Base-by-base conservation (phyloP, 768 basidiomycete genomes). In the Phlebiopsis gigantea region DNA sequence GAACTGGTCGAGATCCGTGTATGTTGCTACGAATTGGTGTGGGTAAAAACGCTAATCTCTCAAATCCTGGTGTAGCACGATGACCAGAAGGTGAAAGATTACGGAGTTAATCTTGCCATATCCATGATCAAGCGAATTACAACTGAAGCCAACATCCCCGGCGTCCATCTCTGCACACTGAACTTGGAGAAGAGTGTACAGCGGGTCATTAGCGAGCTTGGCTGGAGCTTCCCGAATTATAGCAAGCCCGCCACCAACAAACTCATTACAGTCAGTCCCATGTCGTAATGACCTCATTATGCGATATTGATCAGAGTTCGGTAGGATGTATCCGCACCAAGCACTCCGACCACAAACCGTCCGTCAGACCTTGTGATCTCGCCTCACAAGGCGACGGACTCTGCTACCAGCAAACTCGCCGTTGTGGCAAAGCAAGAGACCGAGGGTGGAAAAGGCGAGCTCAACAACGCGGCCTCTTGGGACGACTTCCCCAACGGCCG, bases 401-500 rank as follows among this genome's bases (percentile, higher is more conserved):
- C 79, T 5, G 91, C 89, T 0, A 79, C 81, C 22, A 73, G 78
- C 52, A 75, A 78, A 50, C 67, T 93, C 43, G 71, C 79, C 39
- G 71, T 72, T 7, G 72, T 79, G 17, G 75, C 81, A 10, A 57
- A 71, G 8, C 71, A 74, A 2, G 80, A 85, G 8, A 69, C 66
- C 0, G 87, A 88, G 59, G 80, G 75, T 4, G 85, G 87, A 25
- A 79, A 81, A 44, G 89, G 88, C 5, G 90, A 91, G 60, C 73
- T 87, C 6, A 90, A 87, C 64, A 81, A 87, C 61, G 88, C 88
- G 0, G 79, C 85, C 1, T 83, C 83, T 19, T 93, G 91, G 91
- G 91, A 93, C 64, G 97, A 99, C 66, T 98, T 98, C 69, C 97
- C 97, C 6, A 99, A 99, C 68, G 97, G 97, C 31, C 87, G 97